Evolutionary conservation across 306 rosid species (phyloP), one percentile per base, ranked within the genome.

Genomic region (Adenanthera pavonina): DNA sequence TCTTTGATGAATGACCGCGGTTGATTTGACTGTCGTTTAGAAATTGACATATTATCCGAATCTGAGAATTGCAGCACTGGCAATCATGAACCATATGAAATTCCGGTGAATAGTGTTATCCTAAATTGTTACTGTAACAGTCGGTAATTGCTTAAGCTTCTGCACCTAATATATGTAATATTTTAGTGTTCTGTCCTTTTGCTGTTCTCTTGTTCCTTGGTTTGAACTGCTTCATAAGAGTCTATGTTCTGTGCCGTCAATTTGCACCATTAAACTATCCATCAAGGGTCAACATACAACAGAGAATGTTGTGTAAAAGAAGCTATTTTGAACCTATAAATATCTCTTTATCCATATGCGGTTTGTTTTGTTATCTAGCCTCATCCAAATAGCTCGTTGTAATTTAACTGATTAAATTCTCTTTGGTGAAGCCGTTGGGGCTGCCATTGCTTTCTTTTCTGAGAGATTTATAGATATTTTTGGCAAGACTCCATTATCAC

Each of bases 1-100:
- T 62, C 69, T 30, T 2, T 33, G 53, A 67, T 56, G 67, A 54
- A 79, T 44, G 57, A 69, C 15, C 7, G 25, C 73, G 34, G 74
- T 35, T 43, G 56, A 40, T 65, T 75, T 57, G 57, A 74, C 49
- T 56, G 74, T 51, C 59, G 56, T 74, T 38, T 43, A 67, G 71
- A 75, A 74, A 51, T 80, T 73, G 76, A 33, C 61, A 65, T 53
- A 52, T 48, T 43, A 19, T 60, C 57, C 66, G 71, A 54, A 64
- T 34, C 7, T 70, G 36, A 53, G 19, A 36, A 56, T 33, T 17
- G 40, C 46, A 35, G 68, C 49, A 60, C 17, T 19, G 14, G 41
- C 68, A 76, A 56, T 17, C 35, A 72, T 52, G 25, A 56, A 65
- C 48, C 48, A 51, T 48, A 52, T 33, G 43, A 30, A 69, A 49